Conservation (phyloP, 352 stramenopile species). For the Phytophthora nicotianae region DNA sequence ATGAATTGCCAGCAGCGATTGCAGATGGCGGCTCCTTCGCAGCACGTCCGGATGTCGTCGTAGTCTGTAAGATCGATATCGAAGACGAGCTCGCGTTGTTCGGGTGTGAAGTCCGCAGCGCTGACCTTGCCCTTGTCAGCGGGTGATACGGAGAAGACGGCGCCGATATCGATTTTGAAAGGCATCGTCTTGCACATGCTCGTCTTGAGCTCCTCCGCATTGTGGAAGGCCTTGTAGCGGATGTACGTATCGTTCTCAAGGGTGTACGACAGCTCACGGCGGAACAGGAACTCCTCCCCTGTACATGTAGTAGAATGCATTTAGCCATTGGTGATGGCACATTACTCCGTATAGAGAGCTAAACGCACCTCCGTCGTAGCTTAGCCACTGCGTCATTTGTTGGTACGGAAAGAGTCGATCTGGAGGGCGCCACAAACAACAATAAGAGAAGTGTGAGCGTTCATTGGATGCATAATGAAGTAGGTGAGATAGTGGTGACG, state of each 20-base stretch:
- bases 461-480: slow-evolving; percentile 1
- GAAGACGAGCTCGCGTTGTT: slow-evolving; percentile 98
- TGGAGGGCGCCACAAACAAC: slow-evolving; percentile 19
- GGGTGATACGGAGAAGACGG: slow-evolving; percentile 92
- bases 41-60: slow-evolving; percentile 98
- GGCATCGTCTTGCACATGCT: slow-evolving; percentile 93
- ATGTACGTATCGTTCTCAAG: slow-evolving; percentile 99
- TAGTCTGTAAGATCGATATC: slow-evolving; percentile 99
- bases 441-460: background rate
- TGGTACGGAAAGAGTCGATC: slow-evolving; percentile 89
- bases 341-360: background rate
- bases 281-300: slow-evolving; percentile 84
- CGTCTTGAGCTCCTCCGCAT: slow-evolving; percentile 83
- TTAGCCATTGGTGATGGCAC: slow-evolving; percentile 6
- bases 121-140: slow-evolving; percentile 89
- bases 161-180: slow-evolving; percentile 99
- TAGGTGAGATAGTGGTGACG: background rate
- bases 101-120: slow-evolving; percentile 86
- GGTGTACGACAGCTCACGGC: slow-evolving; percentile 98
- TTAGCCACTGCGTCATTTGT: slow-evolving; percentile 84
- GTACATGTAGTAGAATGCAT: background rate
- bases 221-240: slow-evolving; percentile 96
- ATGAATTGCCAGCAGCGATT: slow-evolving; percentile 98
- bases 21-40: slow-evolving; percentile 91
- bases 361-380: slow-evolving; percentile 72